A percentile compares a stretch with the other conserved stretches of the same genome.
These are phyloP conservation scores for Chionographis japonica DNA, from an alignment of 106 monocot genomes.

Conservation along the genomic window DNA sequence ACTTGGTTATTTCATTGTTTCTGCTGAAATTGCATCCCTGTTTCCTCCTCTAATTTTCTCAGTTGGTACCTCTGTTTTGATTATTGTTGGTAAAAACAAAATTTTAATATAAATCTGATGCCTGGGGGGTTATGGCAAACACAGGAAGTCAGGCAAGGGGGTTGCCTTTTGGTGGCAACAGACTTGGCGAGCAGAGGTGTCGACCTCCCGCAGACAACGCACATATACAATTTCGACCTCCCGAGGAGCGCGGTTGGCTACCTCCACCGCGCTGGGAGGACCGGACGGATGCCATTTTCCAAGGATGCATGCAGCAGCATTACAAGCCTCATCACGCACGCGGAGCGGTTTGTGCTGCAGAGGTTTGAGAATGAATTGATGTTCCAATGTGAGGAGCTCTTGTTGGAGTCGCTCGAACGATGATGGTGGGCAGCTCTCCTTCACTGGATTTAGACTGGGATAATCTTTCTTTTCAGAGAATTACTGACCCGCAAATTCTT, in stretches of 20 bases:
- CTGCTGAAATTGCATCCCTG: too few species aligned
- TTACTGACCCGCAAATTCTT: too few species aligned
- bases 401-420: neutral
- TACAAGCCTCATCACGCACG: constrained; percentile 56
- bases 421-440: too few species aligned
- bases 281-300: constrained; percentile 70
- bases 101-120: neutral
- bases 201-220: constrained; percentile 84
- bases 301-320: constrained; percentile 48
- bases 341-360: constrained; percentile 84
- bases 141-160: constrained; percentile 58
- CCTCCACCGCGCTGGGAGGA: constrained; percentile 88
- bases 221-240: constrained; percentile 93
- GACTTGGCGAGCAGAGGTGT: constrained; percentile 92
- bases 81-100: too few species aligned
- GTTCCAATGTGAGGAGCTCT: constrained; percentile 56
- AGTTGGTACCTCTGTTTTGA: too few species aligned
- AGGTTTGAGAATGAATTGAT: constrained; percentile 81
- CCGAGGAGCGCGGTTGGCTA: constrained; percentile 69
- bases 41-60: too few species aligned
- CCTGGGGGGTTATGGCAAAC: constrained; percentile 8
- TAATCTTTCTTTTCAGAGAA: too few species aligned
- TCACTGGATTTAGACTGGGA: too few species aligned
- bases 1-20: too few species aligned
- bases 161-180: constrained; percentile 79